A percentile compares a stretch with the other conserved stretches of the same genome.
These are phyloP conservation scores for Penicillium daleae DNA, from an alignment of 495 filamentous ascomycete genomes.

Conservation along the genomic window DNA sequence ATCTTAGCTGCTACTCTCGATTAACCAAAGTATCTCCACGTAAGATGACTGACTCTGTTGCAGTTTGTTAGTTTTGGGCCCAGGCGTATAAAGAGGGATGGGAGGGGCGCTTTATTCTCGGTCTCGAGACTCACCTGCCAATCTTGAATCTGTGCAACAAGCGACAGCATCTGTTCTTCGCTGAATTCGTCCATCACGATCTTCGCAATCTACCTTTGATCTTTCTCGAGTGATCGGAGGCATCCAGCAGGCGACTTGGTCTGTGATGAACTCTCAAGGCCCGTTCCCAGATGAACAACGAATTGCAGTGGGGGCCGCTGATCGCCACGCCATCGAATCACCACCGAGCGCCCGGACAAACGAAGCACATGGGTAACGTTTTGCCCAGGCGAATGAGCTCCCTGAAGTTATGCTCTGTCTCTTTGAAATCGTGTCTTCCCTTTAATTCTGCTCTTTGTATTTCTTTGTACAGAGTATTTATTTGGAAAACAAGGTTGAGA, in stretches of 20 bases:
- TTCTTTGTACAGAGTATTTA: too few relatives aligned
- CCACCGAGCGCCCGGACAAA: neutral
- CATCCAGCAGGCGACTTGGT: neutral
- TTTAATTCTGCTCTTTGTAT: too few relatives aligned
- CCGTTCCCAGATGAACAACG: neutral
- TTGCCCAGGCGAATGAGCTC: too few relatives aligned
- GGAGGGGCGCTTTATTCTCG: neutral
- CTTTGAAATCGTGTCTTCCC: too few relatives aligned
- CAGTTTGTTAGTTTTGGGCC: neutral
- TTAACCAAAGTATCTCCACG: neutral
- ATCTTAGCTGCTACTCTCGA: neutral
- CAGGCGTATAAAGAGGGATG: neutral
- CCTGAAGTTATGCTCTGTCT: too few relatives aligned
- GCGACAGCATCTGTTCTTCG: slow-evolving; percentile 14
- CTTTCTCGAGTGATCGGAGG: neutral
- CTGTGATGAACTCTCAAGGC: neutral
- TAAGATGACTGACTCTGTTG: neutral
- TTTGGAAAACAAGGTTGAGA: too few relatives aligned
- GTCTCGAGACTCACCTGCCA: slow-evolving; percentile 47
- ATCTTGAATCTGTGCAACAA: slow-evolving; percentile 38
- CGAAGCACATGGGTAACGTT: too few relatives aligned
- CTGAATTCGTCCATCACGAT: slow-evolving; percentile 3
- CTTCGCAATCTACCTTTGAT: neutral
- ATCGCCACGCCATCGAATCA: neutral
- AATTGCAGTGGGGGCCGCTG: neutral